A percentile compares a stretch with the other conserved stretches of the same genome.
These are phyloP conservation scores for Candida tetrigidarum DNA, from an alignment of 1,139 yeast species.

Conservation along the genomic window DNA sequence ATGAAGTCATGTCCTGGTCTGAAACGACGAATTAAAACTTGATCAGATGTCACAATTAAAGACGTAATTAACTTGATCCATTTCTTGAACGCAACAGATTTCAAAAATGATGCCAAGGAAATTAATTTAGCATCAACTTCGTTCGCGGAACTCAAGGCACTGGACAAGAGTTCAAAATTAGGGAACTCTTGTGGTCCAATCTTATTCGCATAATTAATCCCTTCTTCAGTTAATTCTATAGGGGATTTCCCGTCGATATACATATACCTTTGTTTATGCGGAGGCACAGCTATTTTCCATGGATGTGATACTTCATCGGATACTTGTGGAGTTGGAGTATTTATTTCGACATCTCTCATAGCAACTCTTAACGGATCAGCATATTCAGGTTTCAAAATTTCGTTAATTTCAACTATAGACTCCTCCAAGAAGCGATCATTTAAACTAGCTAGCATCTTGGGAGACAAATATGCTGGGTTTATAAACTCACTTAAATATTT, in stretches of 20 bases:
- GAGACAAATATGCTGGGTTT: conserved; percentile 56
- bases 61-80: conserved; percentile 72
- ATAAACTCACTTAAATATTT: conserved; percentile 55
- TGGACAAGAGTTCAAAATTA: conserved; percentile 41
- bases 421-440: conserved; percentile 61
- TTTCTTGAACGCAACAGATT: conserved; percentile 64
- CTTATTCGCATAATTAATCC: conserved; percentile 31
- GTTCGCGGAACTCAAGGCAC: background rate
- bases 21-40: conserved; percentile 78
- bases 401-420: conserved; percentile 69
- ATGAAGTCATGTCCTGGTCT: conserved; percentile 96
- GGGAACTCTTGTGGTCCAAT: conserved; percentile 56
- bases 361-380: conserved; percentile 49
- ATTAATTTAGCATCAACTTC: conserved; percentile 38
- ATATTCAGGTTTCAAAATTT: conserved; percentile 62
- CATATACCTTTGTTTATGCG: conserved; percentile 88
- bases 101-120: conserved; percentile 61
- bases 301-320: conserved; percentile 65
- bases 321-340: conserved; percentile 59
- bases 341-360: conserved; percentile 58
- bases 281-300: conserved; percentile 93
- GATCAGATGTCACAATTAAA: conserved; percentile 67
- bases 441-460: conserved; percentile 28
- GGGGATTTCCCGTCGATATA: conserved; percentile 72
- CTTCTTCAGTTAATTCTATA: conserved; percentile 29